phyloP scores from a whole-genome alignment of 306 rosid genomes.

The Abrus precatorius region DNA sequence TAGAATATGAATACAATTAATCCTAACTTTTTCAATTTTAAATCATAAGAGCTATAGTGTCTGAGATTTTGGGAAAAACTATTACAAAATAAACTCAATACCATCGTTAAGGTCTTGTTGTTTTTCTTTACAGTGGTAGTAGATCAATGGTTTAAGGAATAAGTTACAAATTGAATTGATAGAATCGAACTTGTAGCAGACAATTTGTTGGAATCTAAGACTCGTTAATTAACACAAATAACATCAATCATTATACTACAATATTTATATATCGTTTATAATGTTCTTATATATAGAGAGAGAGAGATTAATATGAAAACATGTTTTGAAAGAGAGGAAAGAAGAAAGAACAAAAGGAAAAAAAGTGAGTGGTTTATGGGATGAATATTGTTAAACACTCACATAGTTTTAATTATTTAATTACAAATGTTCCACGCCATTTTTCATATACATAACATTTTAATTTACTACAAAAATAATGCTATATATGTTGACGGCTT shows the following conservation, averaged over 20 bases:
- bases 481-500: background rate
- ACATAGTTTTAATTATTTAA: background rate
- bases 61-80: slow-evolving; percentile 1
- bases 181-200: background rate
- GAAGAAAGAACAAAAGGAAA: background rate
- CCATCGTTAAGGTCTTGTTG: background rate
- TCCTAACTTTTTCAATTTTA: background rate
- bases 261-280: background rate
- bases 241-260: background rate
- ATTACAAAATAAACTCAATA: background rate
- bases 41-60: background rate
- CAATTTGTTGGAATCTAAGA: background rate
- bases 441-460: background rate
- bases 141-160: background rate
- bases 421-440: background rate
- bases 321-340: background rate
- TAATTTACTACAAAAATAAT: background rate
- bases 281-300: background rate
- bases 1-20: background rate
- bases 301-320: background rate
- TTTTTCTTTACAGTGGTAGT: background rate
- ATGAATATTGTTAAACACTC: background rate
- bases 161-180: background rate
- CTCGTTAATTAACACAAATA: slow-evolving; percentile 7
- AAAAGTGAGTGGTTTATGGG: background rate